phyloP scores from a whole-genome alignment of 1,284 basidiomycete species.

The Exobasidium cylindrosporum region DNA sequence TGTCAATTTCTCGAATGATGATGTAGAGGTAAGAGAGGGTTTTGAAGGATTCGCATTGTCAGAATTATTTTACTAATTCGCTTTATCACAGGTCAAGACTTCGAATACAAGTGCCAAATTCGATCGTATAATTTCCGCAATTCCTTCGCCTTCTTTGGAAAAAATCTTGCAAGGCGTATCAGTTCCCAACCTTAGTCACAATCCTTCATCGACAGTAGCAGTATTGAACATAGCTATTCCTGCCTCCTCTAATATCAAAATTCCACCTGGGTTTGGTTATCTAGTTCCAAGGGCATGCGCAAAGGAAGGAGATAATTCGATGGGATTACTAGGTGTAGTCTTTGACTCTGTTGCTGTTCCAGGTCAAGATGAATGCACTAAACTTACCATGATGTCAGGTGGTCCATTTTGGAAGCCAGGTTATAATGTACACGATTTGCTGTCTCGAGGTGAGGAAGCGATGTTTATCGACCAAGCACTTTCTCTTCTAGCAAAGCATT shows the following conservation, averaged over 20 bases:
- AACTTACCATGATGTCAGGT: conserved; percentile 88
- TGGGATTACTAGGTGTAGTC: conserved; percentile 59
- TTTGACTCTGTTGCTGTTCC: conserved; percentile 64
- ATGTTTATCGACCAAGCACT: not conserved
- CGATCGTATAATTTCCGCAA: conserved; percentile 56
- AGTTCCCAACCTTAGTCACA: conserved; percentile 53
- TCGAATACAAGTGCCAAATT: conserved; percentile 59
- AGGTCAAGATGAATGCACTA: conserved; percentile 55
- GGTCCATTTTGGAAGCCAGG: conserved; percentile 58
- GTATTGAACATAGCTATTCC: conserved; percentile 48
- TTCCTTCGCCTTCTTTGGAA: conserved; percentile 34
- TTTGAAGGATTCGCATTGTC: no score
- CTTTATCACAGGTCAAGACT: not conserved
- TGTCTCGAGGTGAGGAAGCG: not conserved
- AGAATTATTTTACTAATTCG: not conserved
- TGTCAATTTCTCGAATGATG: not conserved
- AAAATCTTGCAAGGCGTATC: conserved; percentile 39
- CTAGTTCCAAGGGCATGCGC: conserved; percentile 73
- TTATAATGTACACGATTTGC: not conserved
- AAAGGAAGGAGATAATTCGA: conserved; percentile 57
- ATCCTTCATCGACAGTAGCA: conserved; percentile 50
- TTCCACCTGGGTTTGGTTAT: conserved; percentile 78
- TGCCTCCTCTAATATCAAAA: conserved; percentile 71
- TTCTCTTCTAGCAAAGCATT: not conserved
- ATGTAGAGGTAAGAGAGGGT: not conserved